These are phyloP conservation scores for Gaultheria prostrata DNA, from an alignment of 148 eudicot genomes.

Conservation along the genomic window DNA sequence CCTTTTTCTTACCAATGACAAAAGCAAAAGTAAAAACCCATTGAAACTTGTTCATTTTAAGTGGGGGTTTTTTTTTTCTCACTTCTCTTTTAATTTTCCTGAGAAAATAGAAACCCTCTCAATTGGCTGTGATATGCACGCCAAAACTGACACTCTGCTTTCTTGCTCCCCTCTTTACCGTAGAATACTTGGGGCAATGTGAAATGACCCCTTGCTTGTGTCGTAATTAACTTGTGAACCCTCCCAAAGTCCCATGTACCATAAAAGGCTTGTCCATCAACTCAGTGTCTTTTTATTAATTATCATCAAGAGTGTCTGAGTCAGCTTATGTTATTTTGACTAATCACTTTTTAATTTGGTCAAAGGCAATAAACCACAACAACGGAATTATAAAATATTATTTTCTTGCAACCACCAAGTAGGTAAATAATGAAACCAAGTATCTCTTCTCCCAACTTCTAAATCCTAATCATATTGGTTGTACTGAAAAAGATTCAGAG, in stretches of 20 bases:
- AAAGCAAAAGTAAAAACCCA: constrained; percentile 18
- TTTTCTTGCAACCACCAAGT: too few species aligned
- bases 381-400: too few species aligned
- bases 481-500: neutral
- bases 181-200: neutral
- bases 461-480: constrained; percentile 5
- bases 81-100: constrained; percentile 3
- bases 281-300: neutral
- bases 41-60: neutral
- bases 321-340: too few species aligned
- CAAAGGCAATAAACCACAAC: too few species aligned
- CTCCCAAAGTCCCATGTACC: neutral
- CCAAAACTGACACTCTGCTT: constrained; percentile 41
- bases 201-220: constrained; percentile 13
- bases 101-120: constrained; percentile 20
- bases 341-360: too few species aligned
- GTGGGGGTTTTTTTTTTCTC: neutral
- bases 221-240: constrained; percentile 1
- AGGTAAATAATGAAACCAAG: too few species aligned
- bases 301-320: too few species aligned
- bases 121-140: constrained; percentile 34
- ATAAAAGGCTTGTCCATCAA: constrained; percentile 17
- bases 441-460: neutral
- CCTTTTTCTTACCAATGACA: constrained; percentile 18
- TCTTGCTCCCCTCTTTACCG: constrained; percentile 30